These are phyloP conservation scores for Dacryopinax primogenitus DNA, from an alignment of 768 basidiomycete species.

Conservation along the genomic window DNA sequence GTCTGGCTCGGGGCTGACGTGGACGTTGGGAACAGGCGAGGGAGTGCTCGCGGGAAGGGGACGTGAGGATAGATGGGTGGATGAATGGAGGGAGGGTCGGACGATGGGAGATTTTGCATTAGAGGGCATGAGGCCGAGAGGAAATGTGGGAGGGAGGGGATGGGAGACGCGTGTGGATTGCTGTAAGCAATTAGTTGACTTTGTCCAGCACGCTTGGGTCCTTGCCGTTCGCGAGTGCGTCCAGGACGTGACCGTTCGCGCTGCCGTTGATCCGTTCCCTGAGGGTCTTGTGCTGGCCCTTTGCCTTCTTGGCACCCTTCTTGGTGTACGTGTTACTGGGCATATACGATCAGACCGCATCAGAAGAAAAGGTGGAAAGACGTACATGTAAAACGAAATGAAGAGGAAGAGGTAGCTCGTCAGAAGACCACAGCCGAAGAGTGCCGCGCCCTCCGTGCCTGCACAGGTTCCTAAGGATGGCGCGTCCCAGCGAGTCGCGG, in stretches of 20 bases:
- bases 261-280: neutral
- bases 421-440: slow-evolving; percentile 79
- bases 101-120: neutral
- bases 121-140: neutral
- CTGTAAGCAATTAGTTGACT: neutral
- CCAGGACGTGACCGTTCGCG: neutral
- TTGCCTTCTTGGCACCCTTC: neutral
- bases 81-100: neutral
- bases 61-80: neutral
- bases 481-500: slow-evolving; percentile 41
- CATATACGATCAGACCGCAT: neutral
- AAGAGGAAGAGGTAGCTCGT: slow-evolving; percentile 87
- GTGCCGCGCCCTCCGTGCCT: slow-evolving; percentile 74
- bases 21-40: neutral
- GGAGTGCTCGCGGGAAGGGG: neutral
- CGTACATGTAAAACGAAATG: slow-evolving; percentile 74
- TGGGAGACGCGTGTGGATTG: neutral
- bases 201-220: neutral
- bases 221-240: neutral
- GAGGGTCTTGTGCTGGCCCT: neutral
- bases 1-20: neutral
- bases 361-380: neutral
- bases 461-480: slow-evolving; percentile 74
- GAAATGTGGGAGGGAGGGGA: neutral
- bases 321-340: neutral